Base-by-base conservation (phyloP, 2,329 filamentous ascomycete species). In the Microdochium bolleyi region DNA sequence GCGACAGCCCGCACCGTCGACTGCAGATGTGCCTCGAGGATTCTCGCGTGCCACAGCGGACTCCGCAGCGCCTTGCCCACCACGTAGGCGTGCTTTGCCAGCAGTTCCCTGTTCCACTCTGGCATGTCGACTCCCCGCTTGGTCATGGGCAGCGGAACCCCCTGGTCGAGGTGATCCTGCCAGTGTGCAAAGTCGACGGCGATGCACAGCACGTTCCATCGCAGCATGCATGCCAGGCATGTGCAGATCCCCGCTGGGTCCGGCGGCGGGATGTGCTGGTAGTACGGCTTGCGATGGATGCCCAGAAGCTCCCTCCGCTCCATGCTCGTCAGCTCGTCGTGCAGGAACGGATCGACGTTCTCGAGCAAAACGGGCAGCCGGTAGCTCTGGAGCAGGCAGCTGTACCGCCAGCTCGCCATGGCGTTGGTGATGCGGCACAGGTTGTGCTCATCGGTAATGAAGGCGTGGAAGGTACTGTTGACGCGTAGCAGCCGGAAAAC, bases 131-230 rank as follows among this genome's bases (percentile, higher is more conserved):
- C 66, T 1, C 79, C 79, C 1, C 78, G 69, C 0, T 72, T 66
- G 25, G 83, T 73, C 34, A 74, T 73, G 0, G 77, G 76, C 1
- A 84, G 75, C 0, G 79, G 78, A 16, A 75, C 69, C 1, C 77
- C 73, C 0, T 60, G 57, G 53, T 83, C 75, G 8, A 83, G 70
- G 46, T 77, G 60, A 1, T 59, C 48, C 58, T 83, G 80, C 75
- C 79, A 84, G 59, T 78, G 69, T 0, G 77, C 73, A 58, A 83
- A 78, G 58, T 84, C 80, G 11, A 83, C 70, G 13, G 74, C 65
- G 0, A 82, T 58, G 54, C 73, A 73, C 5, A 84, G 71, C 14
- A 77, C 73, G 57, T 79, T 79, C 81, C 80, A 84, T 2, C 75
- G 71, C 37, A 80, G 60, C 46, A 79, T 64, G 59, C 81, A 84